Base-by-base conservation (phyloP, 108 stramenopile genomes). In the Nannochloropsis granulata region DNA sequence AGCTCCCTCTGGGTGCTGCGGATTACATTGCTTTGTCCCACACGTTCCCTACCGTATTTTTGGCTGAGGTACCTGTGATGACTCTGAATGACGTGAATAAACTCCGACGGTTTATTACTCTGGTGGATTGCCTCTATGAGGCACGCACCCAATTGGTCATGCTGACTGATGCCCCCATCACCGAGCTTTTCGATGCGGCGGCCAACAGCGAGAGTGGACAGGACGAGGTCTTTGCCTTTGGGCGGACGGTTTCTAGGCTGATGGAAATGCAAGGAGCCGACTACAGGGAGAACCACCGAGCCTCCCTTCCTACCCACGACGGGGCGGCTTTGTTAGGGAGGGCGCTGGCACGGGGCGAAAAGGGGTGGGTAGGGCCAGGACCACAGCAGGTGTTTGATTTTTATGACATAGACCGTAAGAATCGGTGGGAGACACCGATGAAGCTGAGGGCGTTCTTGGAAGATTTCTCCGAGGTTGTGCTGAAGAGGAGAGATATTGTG, bases 91-190 rank as follows among this genome's bases (percentile, higher is more conserved):
- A 96, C 82, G 81, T 95, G 34, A 93, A 97, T 85, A 87, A 92
- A 86, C 94, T 95, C 13, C 90, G 98, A 84, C 93, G 98, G 81
- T 97, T 99, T 86, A 98, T 99, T 85, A 98, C 96, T 23, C 89
- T 99, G 82, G 89, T 99, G 79, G 98, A 99, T 89, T 95, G 96
- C 83, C 87, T 99, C 45, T 99, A 98, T 89, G 98, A 99, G 88
- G 91, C 90, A 16, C 44, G 84, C 24, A 85, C 88, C 13, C 81
- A 84, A 86, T 14, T 92, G 78, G 82, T 92, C 12, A 85, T 84
- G 44, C 24, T 83, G 78, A 84, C 88, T 0, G 89, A 88, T 43
- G 45, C 25, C 12, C 25, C 42, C 0, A 24, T 80, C 16, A 13
- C 13, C 23, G 44, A 87, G 24, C 87, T 87, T 0, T 82, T 87